These are phyloP conservation scores for Boeremia exigua DNA, from an alignment of 2,329 filamentous ascomycete genomes.

Conservation along the genomic window DNA sequence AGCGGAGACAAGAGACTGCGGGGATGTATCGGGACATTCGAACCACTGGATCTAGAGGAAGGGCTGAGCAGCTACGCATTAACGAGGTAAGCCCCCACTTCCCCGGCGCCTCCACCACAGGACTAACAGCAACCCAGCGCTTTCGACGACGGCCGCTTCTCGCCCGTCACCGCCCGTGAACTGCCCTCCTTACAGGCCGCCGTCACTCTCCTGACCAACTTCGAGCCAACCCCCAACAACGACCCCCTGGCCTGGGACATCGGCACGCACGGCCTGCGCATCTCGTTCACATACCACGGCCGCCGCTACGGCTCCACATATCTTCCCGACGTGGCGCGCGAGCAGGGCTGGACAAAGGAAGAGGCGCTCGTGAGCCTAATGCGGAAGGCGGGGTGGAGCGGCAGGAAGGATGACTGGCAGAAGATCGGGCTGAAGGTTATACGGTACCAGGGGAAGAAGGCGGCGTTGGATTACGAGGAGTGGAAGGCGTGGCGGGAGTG, in stretches of 20 bases:
- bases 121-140: slow-evolving; percentile 51
- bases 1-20: slow-evolving; percentile 71
- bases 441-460: slow-evolving; percentile 85
- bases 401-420: slow-evolving; percentile 70
- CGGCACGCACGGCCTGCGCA: slow-evolving; percentile 84
- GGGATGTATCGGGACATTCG: slow-evolving; percentile 96
- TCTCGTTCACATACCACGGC: slow-evolving; percentile 78
- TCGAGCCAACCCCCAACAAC: slow-evolving; percentile 72
- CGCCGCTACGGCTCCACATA: slow-evolving; percentile 85
- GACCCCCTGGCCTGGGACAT: slow-evolving; percentile 80
- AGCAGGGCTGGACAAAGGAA: slow-evolving; percentile 95
- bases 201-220: slow-evolving; percentile 85
- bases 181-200: slow-evolving; percentile 48
- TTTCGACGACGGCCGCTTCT: slow-evolving; percentile 68
- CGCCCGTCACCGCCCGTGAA: slow-evolving; percentile 58
- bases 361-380: slow-evolving; percentile 89
- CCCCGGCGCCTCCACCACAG: background rate
- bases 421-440: slow-evolving; percentile 80
- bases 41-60: slow-evolving; percentile 72
- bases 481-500: slow-evolving; percentile 83
- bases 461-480: slow-evolving; percentile 71
- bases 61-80: slow-evolving; percentile 83
- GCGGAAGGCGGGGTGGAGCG: slow-evolving; percentile 92
- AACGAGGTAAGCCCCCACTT: slow-evolving; percentile 64
- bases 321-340: slow-evolving; percentile 85